Percentiles rank a stretch among this genome's conserved stretches.
Evolutionary conservation across 441 rosid species (phyloP).

Genomic region (Croton setiger): DNA sequence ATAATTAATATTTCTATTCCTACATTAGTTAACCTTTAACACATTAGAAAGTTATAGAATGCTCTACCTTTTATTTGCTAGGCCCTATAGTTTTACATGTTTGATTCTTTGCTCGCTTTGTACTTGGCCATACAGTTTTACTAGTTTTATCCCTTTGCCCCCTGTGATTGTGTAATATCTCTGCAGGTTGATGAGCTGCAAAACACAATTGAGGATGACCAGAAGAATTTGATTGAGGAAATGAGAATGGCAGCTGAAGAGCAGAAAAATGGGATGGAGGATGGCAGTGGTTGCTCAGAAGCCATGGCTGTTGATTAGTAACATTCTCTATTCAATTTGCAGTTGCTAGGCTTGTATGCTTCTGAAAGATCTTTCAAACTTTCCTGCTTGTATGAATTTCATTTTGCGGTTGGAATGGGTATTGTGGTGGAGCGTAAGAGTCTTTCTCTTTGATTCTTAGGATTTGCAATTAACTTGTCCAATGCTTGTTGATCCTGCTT

Average conservation of each 20-base stretch:
- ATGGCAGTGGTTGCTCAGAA: slow-evolving; percentile 49
- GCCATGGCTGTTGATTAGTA: slow-evolving; percentile 68
- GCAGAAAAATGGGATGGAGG: slow-evolving; percentile 55
- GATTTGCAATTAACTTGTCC: too few species aligned
- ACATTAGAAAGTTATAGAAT: not conserved
- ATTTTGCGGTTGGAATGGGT: not conserved
- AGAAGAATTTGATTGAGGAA: slow-evolving; percentile 55
- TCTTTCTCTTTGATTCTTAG: not conserved
- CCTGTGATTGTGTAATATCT: not conserved
- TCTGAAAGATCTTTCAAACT: not conserved
- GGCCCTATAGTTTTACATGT: not conserved
- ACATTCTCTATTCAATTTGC: slow-evolving; percentile 14
- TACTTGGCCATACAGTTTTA: not conserved
- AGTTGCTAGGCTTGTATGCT: slow-evolving; percentile 9
- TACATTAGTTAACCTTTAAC: not conserved
- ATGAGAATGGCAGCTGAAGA: slow-evolving; percentile 57
- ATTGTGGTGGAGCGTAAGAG: not conserved
- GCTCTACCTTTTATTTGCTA: slow-evolving; percentile 3
- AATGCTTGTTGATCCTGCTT: not conserved
- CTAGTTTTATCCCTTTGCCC: not conserved
- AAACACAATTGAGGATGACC: slow-evolving; percentile 64
- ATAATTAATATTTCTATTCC: not conserved
- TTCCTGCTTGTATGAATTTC: not conserved
- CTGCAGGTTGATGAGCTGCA: slow-evolving; percentile 84
- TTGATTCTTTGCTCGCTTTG: not conserved